Evolutionary conservation across 371 early-diverging fungal genomes (phyloP).

Genomic region (Blyttiomyces sp.): DNA sequence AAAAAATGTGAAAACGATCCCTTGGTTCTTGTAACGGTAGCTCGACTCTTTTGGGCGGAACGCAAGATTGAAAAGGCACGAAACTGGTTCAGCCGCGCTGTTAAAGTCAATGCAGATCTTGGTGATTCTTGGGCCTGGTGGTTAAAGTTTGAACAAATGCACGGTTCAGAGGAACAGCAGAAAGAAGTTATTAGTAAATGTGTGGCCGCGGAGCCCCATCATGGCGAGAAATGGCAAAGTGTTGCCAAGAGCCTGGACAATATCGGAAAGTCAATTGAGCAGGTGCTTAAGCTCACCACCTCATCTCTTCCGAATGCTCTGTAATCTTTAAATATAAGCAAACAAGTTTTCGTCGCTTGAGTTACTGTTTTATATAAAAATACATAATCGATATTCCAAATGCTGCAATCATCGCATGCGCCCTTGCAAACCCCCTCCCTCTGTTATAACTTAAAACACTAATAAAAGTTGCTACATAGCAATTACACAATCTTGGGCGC

Average conservation of each 20-base stretch:
- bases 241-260: slow-evolving; percentile 74
- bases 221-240: slow-evolving; percentile 85
- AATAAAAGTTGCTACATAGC: too few species aligned
- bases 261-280: slow-evolving; percentile 62
- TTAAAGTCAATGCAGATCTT: slow-evolving; percentile 76
- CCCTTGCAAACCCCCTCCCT: too few species aligned
- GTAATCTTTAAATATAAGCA: neutral
- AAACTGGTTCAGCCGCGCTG: slow-evolving; percentile 84
- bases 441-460: too few species aligned
- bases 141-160: slow-evolving; percentile 82
- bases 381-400: too few species aligned
- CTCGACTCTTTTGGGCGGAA: slow-evolving; percentile 89
- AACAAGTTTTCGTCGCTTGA: too few species aligned
- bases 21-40: slow-evolving; percentile 79
- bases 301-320: slow-evolving; percentile 24
- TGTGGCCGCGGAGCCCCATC: slow-evolving; percentile 77
- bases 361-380: too few species aligned
- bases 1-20: slow-evolving; percentile 86
- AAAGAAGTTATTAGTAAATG: slow-evolving; percentile 65
- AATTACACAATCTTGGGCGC: slow-evolving; percentile 92
- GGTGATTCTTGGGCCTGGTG: slow-evolving; percentile 97
- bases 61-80: slow-evolving; percentile 91
- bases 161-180: slow-evolving; percentile 49
- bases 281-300: slow-evolving; percentile 64
- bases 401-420: too few species aligned